Conservation (phyloP, 2,329 filamentous ascomycete species). For the Teratosphaeria destructans region DNA sequence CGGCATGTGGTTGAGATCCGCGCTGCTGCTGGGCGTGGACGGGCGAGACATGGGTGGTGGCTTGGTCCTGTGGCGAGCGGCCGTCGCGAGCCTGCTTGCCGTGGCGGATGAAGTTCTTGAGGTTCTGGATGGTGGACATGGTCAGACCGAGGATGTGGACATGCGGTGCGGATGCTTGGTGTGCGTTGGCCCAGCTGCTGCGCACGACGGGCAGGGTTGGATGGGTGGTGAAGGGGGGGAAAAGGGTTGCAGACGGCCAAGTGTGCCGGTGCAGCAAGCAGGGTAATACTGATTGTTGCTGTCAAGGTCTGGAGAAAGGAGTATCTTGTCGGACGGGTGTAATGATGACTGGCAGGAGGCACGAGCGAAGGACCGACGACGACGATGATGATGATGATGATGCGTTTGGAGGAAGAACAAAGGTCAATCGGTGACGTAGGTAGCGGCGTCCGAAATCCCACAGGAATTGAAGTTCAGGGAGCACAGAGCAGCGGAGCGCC, state of each 20-base stretch:
- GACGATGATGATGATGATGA: neutral
- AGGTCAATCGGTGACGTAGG: neutral
- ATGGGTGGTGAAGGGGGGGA: neutral
- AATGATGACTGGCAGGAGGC: neutral
- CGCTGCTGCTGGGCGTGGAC: constrained; percentile 55
- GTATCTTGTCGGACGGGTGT: neutral
- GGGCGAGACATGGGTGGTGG: constrained; percentile 52
- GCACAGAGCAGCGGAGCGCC: neutral
- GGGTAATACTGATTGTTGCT: neutral
- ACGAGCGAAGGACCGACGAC: neutral
- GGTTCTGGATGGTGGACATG: constrained; percentile 76
- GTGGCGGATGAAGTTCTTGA: constrained; percentile 97
- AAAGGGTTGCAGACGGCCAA: neutral
- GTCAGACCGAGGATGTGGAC: constrained; percentile 11
- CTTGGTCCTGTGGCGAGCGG: constrained; percentile 48
- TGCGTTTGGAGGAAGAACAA: neutral
- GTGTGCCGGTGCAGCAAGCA: neutral
- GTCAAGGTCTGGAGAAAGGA: neutral
- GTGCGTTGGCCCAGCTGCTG: neutral
- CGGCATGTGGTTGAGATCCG: constrained; percentile 33
- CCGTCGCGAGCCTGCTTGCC: constrained; percentile 81
- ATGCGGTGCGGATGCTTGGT: neutral
- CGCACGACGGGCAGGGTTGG: neutral
- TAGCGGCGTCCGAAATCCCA: neutral
- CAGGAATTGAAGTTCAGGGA: neutral